A percentile compares a stretch with the other conserved stretches of the same genome.
Conservation (phyloP, 208 protist species). For the Trypanosoma grayi region DNA sequence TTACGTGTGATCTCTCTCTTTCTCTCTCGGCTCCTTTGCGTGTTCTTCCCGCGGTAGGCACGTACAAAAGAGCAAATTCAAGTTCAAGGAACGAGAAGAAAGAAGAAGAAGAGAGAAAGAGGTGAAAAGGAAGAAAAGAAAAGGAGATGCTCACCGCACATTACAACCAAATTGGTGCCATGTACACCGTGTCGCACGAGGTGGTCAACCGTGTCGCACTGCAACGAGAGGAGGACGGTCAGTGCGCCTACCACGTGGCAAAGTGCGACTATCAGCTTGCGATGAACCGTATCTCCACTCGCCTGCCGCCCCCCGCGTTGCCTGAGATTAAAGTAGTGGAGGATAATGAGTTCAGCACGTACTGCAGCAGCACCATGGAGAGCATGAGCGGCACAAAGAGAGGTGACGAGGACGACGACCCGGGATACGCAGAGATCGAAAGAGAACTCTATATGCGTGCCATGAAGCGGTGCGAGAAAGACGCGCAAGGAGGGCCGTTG, state of each 20-base stretch:
- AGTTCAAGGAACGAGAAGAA: too few species aligned
- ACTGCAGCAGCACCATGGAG: slow-evolving; percentile 16
- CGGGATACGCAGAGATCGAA: slow-evolving; percentile 27
- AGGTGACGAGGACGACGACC: neutral
- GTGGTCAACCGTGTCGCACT: slow-evolving; percentile 46
- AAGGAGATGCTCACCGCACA: slow-evolving; percentile 16
- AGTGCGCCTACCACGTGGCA: slow-evolving; percentile 33
- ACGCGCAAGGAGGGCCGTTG: slow-evolving; percentile 2
- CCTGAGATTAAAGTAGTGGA: neutral
- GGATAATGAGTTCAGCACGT: slow-evolving; percentile 21
- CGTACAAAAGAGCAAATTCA: neutral
- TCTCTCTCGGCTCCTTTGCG: too few species aligned
- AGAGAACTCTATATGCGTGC: slow-evolving; percentile 19
- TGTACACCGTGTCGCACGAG: slow-evolving; percentile 36
- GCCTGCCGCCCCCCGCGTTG: slow-evolving; percentile 16
- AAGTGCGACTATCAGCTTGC: slow-evolving; percentile 37
- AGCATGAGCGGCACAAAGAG: slow-evolving; percentile 4
- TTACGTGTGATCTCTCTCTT: too few species aligned
- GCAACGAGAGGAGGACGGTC: slow-evolving; percentile 17
- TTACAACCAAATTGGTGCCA: slow-evolving; percentile 22
- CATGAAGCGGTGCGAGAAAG: slow-evolving; percentile 25
- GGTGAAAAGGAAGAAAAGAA: neutral
- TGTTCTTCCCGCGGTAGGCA: too few species aligned
- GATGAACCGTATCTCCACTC: slow-evolving; percentile 34
- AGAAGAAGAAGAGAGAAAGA: neutral